A percentile compares a stretch with the other conserved stretches of the same genome.
phyloP scores from a whole-genome alignment of 2,329 filamentous ascomycete species.

The Aureobasidium uvarum region DNA sequence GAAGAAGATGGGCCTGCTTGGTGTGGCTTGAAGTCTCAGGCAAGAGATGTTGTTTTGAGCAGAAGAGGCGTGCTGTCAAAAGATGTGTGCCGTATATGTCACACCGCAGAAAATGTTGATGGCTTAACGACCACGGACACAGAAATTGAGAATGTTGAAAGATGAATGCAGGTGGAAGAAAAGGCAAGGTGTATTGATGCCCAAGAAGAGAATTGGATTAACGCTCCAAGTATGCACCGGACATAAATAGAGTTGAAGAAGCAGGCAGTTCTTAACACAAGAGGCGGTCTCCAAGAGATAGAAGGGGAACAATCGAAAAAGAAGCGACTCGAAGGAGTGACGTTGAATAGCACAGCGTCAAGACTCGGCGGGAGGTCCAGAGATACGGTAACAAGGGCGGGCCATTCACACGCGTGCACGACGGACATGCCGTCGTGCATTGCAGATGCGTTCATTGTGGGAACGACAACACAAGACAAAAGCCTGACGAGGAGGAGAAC shows the following conservation, averaged over 20 bases:
- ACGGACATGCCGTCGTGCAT: constrained; percentile 26
- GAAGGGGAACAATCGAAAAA: constrained; percentile 4
- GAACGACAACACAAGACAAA: constrained; percentile 18
- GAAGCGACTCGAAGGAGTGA: constrained; percentile 18
- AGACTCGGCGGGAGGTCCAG: constrained; percentile 21
- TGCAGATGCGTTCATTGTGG: constrained; percentile 24
- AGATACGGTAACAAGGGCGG: constrained; percentile 20
- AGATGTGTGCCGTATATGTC: constrained; percentile 10
- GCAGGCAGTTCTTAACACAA: background rate
- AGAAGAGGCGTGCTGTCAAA: constrained; percentile 17
- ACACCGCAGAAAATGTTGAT: constrained; percentile 14
- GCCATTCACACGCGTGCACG: constrained; percentile 23
- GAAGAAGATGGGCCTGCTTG: constrained; percentile 12
- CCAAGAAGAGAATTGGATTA: constrained; percentile 3
- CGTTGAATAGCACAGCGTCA: constrained; percentile 23
- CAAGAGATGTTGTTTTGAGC: constrained; percentile 5
- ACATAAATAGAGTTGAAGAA: constrained; percentile 13
- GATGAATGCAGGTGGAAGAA: constrained; percentile 12
- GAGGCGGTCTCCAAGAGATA: constrained; percentile 2
- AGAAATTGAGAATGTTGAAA: background rate
- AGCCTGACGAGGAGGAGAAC: constrained; percentile 4
- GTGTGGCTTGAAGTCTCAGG: constrained; percentile 15
- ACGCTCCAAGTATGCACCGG: background rate
- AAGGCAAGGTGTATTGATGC: constrained; percentile 23
- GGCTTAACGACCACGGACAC: background rate